These are phyloP conservation scores for Linum trigynum DNA, from an alignment of 345 rosid species.

Conservation along the genomic window DNA sequence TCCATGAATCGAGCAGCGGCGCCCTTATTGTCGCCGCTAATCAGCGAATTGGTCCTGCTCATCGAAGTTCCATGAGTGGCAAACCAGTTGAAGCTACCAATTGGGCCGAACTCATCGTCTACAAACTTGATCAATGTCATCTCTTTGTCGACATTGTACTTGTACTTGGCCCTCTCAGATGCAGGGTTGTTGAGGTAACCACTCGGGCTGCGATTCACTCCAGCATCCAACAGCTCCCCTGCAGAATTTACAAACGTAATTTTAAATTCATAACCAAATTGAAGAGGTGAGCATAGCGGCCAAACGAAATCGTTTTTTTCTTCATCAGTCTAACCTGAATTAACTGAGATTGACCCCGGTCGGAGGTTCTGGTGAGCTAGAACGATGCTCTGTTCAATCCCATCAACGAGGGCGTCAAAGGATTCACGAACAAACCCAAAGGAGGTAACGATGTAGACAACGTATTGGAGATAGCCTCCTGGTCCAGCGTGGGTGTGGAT, in stretches of 20 bases:
- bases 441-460: slow-evolving; percentile 76
- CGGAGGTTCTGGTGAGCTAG: slow-evolving; percentile 90
- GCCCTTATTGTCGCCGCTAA: slow-evolving; percentile 99
- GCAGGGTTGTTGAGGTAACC: slow-evolving; percentile 86
- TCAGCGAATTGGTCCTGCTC: slow-evolving; percentile 90
- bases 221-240: slow-evolving; percentile 91
- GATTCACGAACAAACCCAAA: slow-evolving; percentile 94
- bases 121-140: slow-evolving; percentile 97
- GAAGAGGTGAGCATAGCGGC: neutral
- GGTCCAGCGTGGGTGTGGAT: slow-evolving; percentile 98
- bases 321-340: slow-evolving; percentile 41
- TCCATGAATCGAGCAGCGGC: slow-evolving; percentile 97
- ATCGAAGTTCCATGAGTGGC: slow-evolving; percentile 99
- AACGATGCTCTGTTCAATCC: slow-evolving; percentile 77
- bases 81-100: slow-evolving; percentile 99
- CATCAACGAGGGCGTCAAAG: slow-evolving; percentile 88
- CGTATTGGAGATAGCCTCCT: slow-evolving; percentile 94
- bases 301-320: neutral
- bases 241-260: slow-evolving; percentile 6
- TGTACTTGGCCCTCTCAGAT: slow-evolving; percentile 61
- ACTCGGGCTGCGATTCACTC: slow-evolving; percentile 95
- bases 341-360: slow-evolving; percentile 69
- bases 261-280: neutral
- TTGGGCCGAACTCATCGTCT: slow-evolving; percentile 81
- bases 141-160: slow-evolving; percentile 77